Evolutionary conservation across 2,329 filamentous ascomycete genomes (phyloP), one percentile per base, ranked within the genome.

Genomic region (Hypocrella siamensis): DNA sequence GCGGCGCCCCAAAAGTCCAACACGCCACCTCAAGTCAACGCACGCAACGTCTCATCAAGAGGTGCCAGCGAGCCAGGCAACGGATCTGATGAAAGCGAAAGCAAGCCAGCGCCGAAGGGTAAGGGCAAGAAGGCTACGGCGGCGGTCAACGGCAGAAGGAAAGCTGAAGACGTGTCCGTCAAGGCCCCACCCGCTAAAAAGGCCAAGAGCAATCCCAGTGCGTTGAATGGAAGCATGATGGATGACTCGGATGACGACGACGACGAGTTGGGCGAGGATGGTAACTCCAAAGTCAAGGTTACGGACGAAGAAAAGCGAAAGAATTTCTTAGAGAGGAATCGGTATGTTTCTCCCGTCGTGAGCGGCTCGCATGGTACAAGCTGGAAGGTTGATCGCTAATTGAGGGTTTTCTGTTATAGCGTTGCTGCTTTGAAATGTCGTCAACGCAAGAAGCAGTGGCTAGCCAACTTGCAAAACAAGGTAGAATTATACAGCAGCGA

Each of bases 371-470:
- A n/a, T n/a, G n/a, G n/a, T n/a, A n/a, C n/a, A n/a, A n/a, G n/a
- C n/a, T n/a, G n/a, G n/a, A n/a, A n/a, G n/a, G n/a, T n/a, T n/a
- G n/a, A n/a, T n/a, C n/a, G n/a, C n/a, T n/a, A n/a, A n/a, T n/a
- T n/a, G n/a, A n/a, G n/a, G n/a, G n/a, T n/a, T n/a, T n/a, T n/a
- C n/a, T n/a, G n/a, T 7, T 16, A 16, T 41, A 94, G 90, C 51
- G 85, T 98, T 41, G 90, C 90, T 39, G 90, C 90, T 3, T 65
- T 98, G 37, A 98, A 98, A 52, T 98, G 90, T 56, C 79, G 90
- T 38, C 90, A 98, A 55, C 75, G 90, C 15, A 98, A 98, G 67
- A 98, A 98, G 67, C 90, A 96, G 52, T 98, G 90, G 90, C 70
- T 96, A 35, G 81, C 82, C 19, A 96, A 93, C 44, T 67, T 98